Percentiles rank a stretch among this genome's conserved stretches.
phyloP scores from a whole-genome alignment of 225 moss, liverwort and hornwort species.

The Marchantia polymorpha region DNA sequence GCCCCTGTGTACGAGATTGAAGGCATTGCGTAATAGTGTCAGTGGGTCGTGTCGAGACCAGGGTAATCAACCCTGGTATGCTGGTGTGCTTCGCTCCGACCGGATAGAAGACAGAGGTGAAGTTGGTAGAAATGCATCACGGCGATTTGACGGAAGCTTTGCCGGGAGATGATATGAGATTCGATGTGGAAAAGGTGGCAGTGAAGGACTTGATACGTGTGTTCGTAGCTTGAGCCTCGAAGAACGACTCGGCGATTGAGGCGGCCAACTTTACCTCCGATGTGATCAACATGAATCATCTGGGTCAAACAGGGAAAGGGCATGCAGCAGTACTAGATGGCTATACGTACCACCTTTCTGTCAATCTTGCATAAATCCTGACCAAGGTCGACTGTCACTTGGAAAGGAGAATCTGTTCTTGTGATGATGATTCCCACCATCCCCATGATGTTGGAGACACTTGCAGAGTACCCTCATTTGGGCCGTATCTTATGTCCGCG shows the following conservation, averaged over 20 bases:
- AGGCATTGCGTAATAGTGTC: constrained; percentile 56
- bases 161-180: background rate
- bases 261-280: background rate
- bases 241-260: background rate
- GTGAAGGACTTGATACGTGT: background rate
- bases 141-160: background rate
- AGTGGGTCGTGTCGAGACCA: constrained; percentile 42
- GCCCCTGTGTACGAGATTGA: constrained; percentile 52
- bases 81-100: background rate
- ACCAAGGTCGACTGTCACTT: background rate
- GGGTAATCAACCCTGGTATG: background rate
- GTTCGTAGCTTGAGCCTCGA: background rate
- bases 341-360: background rate
- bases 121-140: background rate
- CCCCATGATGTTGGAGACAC: background rate
- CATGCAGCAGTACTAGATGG: background rate
- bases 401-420: background rate
- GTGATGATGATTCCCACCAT: background rate
- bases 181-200: background rate
- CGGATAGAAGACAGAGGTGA: background rate
- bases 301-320: background rate
- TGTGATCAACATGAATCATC: background rate
- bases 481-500: background rate
- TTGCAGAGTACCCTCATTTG: background rate
- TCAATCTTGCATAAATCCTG: background rate